phyloP scores from a whole-genome alignment of 495 filamentous ascomycete genomes.

The Penicillium malachiteum region DNA sequence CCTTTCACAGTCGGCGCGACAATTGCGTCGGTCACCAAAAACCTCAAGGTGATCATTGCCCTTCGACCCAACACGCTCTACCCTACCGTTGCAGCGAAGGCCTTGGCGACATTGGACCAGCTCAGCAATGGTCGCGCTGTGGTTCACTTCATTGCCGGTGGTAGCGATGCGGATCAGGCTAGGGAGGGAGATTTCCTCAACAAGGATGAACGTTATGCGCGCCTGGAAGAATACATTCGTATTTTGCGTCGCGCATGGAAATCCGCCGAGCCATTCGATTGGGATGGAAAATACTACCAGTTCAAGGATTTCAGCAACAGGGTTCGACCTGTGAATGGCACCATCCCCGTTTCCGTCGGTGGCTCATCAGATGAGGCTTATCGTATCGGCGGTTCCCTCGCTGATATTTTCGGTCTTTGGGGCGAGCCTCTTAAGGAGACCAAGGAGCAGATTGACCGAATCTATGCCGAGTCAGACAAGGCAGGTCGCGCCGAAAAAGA shows the following conservation, averaged over 20 bases:
- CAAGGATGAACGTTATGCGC: constrained; percentile 51
- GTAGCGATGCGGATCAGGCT: constrained; percentile 52
- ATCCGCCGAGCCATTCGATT: constrained; percentile 52
- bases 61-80: constrained; percentile 56
- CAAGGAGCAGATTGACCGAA: constrained; percentile 53
- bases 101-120: constrained; percentile 55
- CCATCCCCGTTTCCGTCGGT: constrained; percentile 52
- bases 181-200: constrained; percentile 53
- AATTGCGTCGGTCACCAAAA: constrained; percentile 50
- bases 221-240: constrained; percentile 53
- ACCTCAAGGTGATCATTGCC: constrained; percentile 56
- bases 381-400: constrained; percentile 49
- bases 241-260: constrained; percentile 53
- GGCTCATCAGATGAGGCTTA: constrained; percentile 54
- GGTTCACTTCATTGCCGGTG: constrained; percentile 57
- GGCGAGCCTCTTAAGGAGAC: constrained; percentile 57
- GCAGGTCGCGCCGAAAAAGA: constrained; percentile 39
- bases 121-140: constrained; percentile 50
- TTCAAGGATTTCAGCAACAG: constrained; percentile 53
- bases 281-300: constrained; percentile 49
- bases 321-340: constrained; percentile 47
- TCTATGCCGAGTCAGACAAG: constrained; percentile 48
- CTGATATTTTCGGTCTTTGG: constrained; percentile 57
- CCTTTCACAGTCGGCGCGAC: constrained; percentile 53
- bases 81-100: constrained; percentile 55